A percentile compares a stretch with the other conserved stretches of the same genome.
phyloP scores from a whole-genome alignment of 805 yeast species.

The Candida dendrica region DNA sequence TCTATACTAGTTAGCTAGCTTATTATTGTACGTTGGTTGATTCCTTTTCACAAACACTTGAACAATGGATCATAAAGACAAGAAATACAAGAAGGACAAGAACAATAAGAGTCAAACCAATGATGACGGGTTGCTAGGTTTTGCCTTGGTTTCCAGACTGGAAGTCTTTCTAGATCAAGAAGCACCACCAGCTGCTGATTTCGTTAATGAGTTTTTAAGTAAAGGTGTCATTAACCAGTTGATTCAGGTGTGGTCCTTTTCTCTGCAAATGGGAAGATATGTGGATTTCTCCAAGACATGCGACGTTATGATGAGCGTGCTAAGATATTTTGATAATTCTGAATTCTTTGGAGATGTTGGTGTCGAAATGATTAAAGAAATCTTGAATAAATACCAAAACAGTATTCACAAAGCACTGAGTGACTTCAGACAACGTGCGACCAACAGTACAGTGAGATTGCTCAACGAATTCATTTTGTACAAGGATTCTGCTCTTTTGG shows the following conservation, averaged over 20 bases:
- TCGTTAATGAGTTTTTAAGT: not conserved
- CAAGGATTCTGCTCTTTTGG: constrained; percentile 42
- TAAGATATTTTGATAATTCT: constrained; percentile 2
- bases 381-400: constrained; percentile 51
- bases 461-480: constrained; percentile 44
- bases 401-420: constrained; percentile 62
- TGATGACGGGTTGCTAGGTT: not conserved
- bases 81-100: not conserved
- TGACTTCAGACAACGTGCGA: constrained; percentile 45
- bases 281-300: not conserved
- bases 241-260: constrained; percentile 6
- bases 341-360: constrained; percentile 20
- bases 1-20: not conserved
- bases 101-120: not conserved
- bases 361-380: constrained; percentile 37
- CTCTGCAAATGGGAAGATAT: not conserved
- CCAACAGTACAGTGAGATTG: constrained; percentile 57
- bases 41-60: no score
- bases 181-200: not conserved
- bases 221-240: constrained; percentile 8
- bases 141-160: not conserved
- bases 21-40: not conserved
- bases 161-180: not conserved
- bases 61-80: not conserved
- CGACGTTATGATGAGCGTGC: not conserved